Conservation (phyloP, 352 stramenopile species). For the Phytophthora kernoviae region DNA sequence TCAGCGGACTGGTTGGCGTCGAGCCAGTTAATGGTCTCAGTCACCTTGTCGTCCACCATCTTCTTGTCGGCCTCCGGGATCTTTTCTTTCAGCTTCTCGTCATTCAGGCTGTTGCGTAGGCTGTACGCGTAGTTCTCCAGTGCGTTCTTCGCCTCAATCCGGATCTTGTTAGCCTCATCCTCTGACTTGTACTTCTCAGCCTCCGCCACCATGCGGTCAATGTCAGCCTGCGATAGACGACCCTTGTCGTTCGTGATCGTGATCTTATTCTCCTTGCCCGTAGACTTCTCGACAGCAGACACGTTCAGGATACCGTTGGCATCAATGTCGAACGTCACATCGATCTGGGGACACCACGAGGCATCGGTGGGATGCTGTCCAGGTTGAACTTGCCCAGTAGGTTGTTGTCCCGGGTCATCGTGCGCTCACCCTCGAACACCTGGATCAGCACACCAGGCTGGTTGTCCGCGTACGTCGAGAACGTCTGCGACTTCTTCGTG, state of each 20-base stretch:
- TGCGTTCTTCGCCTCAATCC: constrained; percentile 95
- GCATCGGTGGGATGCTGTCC: constrained; percentile 85
- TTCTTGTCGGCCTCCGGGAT: constrained; percentile 92
- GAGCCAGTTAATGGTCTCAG: constrained; percentile 98
- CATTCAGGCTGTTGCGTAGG: constrained; percentile 92
- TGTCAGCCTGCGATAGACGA: constrained; percentile 97
- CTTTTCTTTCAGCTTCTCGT: constrained; percentile 95
- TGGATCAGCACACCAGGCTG: constrained; percentile 88
- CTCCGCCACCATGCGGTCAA: constrained; percentile 98
- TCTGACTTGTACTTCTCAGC: constrained; percentile 98
- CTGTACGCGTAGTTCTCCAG: constrained; percentile 97
- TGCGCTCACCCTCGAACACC: constrained; percentile 93
- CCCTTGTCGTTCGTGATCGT: constrained; percentile 99
- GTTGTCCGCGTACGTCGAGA: constrained; percentile 90
- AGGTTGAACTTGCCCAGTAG: constrained; percentile 90
- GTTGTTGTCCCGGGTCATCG: constrained; percentile 95
- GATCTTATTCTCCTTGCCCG: constrained; percentile 97
- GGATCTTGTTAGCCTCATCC: constrained; percentile 95
- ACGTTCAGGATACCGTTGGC: constrained; percentile 95
- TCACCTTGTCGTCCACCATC: constrained; percentile 89
- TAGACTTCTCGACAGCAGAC: constrained; percentile 93
- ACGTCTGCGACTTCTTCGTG: constrained; percentile 87
- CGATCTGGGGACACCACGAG: constrained; percentile 87
- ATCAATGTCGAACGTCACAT: constrained; percentile 93
- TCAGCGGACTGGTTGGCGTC: constrained; percentile 90